A percentile compares a stretch with the other conserved stretches of the same genome.
Evolutionary conservation across 192 early-diverging fungal genomes (phyloP).

Genomic region (Rhizophagus sp.): DNA sequence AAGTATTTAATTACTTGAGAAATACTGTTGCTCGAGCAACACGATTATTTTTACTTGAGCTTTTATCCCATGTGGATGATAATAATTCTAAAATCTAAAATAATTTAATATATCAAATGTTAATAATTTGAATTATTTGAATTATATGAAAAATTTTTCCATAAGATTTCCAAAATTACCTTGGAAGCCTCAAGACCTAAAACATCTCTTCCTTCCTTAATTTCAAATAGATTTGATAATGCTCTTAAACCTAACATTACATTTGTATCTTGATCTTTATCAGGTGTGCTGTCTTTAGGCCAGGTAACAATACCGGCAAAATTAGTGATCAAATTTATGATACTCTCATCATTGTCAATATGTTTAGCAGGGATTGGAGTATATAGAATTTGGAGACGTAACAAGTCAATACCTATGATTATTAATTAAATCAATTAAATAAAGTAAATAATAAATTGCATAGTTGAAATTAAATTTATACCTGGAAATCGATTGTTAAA

Average conservation of each 20-base stretch:
- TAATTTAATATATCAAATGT: not conserved
- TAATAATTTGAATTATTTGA: not conserved
- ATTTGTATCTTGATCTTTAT: slow-evolving; percentile 29
- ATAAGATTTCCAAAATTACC: not conserved
- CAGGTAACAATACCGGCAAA: not conserved
- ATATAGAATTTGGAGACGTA: slow-evolving; percentile 68
- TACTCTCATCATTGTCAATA: not conserved
- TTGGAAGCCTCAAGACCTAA: not conserved
- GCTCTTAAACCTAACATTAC: slow-evolving; percentile 19
- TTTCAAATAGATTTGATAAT: slow-evolving; percentile 22
- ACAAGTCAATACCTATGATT: slow-evolving; percentile 70
- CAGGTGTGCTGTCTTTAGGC: not conserved
- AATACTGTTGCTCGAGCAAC: slow-evolving; percentile 16
- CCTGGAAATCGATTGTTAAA: slow-evolving; percentile 70
- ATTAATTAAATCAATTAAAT: slow-evolving; percentile 27
- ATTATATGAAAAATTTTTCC: not conserved
- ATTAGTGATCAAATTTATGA: slow-evolving; percentile 8
- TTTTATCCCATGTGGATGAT: slow-evolving; percentile 18
- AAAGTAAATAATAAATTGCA: not conserved
- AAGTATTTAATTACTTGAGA: slow-evolving; percentile 16
- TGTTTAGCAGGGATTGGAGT: slow-evolving; percentile 45
- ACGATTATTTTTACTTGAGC: slow-evolving; percentile 17
- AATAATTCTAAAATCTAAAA: slow-evolving; percentile 27
- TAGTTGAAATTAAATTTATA: not conserved
- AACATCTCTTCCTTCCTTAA: slow-evolving; percentile 7